Evolutionary conservation across 805 yeast genomes (phyloP).

Genomic region (Jamesozyma gamospora): DNA sequence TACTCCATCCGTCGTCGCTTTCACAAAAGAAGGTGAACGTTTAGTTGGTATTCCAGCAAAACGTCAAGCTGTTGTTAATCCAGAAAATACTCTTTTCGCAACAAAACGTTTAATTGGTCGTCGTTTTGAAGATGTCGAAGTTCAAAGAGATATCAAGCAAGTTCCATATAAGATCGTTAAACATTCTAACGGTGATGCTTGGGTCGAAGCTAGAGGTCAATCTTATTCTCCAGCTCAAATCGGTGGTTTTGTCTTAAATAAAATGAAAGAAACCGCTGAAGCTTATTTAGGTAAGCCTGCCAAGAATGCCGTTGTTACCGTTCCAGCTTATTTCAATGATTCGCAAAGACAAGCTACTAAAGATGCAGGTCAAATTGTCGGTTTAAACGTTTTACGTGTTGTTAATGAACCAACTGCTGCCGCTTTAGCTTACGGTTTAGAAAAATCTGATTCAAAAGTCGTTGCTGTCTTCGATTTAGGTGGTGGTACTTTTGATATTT

Average conservation of each 20-base stretch:
- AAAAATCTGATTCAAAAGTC: conserved; percentile 63
- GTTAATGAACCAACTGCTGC: conserved; percentile 86
- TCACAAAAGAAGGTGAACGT: conserved; percentile 84
- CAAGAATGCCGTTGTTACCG: conserved; percentile 83
- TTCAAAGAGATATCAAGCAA: conserved; percentile 77
- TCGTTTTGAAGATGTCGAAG: conserved; percentile 80
- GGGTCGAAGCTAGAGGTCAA: conserved; percentile 86
- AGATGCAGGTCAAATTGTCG: conserved; percentile 96
- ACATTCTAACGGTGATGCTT: conserved; percentile 90
- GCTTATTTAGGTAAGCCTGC: conserved; percentile 79
- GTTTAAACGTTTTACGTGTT: conserved; percentile 72
- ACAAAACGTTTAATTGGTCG: conserved; percentile 93
- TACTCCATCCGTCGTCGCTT: conserved; percentile 91
- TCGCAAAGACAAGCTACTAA: conserved; percentile 96
- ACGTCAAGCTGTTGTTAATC: conserved; percentile 92
- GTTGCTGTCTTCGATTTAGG: conserved; percentile 96
- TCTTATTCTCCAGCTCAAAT: conserved; percentile 90
- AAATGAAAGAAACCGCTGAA: conserved; percentile 98
- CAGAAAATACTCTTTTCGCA: conserved; percentile 87
- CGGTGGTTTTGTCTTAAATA: conserved; percentile 87
- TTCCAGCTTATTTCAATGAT: conserved; percentile 93
- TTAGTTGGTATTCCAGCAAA: conserved; percentile 91
- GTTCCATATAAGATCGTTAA: conserved; percentile 87
- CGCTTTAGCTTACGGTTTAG: conserved; percentile 90
- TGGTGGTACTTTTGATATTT: conserved; percentile 98